Evolutionary conservation across 371 early-diverging fungal species (phyloP).

Genomic region (Circinella umbellata): DNA sequence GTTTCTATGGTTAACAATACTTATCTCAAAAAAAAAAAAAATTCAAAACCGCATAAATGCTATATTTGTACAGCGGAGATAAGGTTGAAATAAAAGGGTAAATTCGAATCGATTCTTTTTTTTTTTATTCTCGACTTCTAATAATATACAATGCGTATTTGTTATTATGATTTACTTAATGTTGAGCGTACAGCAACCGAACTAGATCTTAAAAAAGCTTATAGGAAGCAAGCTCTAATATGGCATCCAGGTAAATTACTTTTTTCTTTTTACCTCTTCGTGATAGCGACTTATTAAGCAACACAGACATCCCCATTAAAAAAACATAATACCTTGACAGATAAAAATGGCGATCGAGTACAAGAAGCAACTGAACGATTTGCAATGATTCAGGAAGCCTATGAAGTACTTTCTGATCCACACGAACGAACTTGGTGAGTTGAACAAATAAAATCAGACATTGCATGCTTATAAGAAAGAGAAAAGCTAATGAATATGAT

Average conservation of each 20-base stretch:
- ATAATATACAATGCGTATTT: slow-evolving; percentile 58
- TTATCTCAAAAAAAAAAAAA: too few relatives aligned
- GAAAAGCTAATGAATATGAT: not conserved
- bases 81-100: too few relatives aligned
- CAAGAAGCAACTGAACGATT: slow-evolving; percentile 89
- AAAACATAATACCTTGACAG: slow-evolving; percentile 31
- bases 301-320: not conserved
- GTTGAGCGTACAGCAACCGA: slow-evolving; percentile 74
- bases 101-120: too few relatives aligned
- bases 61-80: too few relatives aligned
- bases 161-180: slow-evolving; percentile 92
- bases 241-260: slow-evolving; percentile 82
- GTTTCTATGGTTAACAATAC: too few relatives aligned
- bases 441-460: not conserved
- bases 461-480: too few relatives aligned
- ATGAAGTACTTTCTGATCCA: slow-evolving; percentile 85
- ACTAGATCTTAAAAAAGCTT: slow-evolving; percentile 90
- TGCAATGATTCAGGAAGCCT: slow-evolving; percentile 88
- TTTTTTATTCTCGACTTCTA: too few relatives aligned
- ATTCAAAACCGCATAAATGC: too few relatives aligned
- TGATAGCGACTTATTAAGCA: not conserved
- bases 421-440: slow-evolving; percentile 90
- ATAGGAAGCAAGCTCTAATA: slow-evolving; percentile 82
- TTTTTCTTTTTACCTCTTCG: not conserved
- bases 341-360: slow-evolving; percentile 85